Evolutionary conservation across 2,329 filamentous ascomycete genomes (phyloP), one percentile per base, ranked within the genome.

Genomic region (Aspergillus bombycis): DNA sequence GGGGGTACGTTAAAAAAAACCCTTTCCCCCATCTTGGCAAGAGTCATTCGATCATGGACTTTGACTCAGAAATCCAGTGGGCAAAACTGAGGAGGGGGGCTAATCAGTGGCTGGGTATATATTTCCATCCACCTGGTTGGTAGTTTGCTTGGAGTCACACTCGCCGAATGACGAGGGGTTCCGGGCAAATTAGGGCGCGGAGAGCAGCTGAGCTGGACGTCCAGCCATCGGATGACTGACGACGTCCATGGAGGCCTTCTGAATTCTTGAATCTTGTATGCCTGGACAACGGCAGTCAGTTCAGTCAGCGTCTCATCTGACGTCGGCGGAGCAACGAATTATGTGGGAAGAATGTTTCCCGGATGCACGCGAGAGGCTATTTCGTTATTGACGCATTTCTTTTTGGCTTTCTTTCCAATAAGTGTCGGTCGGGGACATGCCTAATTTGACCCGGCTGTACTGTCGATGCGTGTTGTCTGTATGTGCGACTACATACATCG

Each of bases 301-400:
- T 34, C 34, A 36, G 52, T 21, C 30, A n/a, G 52, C 26, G 53
- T 19, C 43, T 56, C 54, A 36, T 59, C 50, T 53, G 38, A 54
- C 48, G 57, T 58, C 56, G 65, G 43, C 57, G 50, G 53, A 61
- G 64, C 62, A 57, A 57, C 45, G 34, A 48, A 59, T 52, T 53
- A 50, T 50, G 45, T 43, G 23, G 43, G 28, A n/a, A 46, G 45
- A 59, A 59, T 59, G 57, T 52, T 38, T 32, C 21, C 28, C 56
- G 21, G 26, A 46, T 46, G 46, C 9, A 50, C n/a, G 4, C 50
- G 52, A 34, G 52, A 32, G 11, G n/a, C 34, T 54, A n/a, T 36
- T 30, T 52, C 16, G 16, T 36, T 11, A 4, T 53, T n/a, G 21
- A 12, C 14, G 30, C 4, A 10, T 21, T 53, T 52, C 14, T 52